Evolutionary conservation across 2,329 filamentous ascomycete species (phyloP).

Genomic region (Setomelanomma holmii): DNA sequence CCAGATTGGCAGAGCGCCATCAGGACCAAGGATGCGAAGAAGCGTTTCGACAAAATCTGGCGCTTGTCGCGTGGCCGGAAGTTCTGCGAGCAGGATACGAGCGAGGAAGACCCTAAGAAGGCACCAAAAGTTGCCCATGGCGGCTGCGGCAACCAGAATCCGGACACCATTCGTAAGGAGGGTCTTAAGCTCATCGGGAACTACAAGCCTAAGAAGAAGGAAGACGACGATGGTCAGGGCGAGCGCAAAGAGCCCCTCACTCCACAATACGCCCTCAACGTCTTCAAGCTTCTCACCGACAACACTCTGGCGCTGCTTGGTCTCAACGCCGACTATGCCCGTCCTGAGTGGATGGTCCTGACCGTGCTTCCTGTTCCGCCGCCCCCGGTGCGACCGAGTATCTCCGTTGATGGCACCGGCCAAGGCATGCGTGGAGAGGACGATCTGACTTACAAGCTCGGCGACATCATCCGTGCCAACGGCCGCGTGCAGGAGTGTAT

Average conservation of each 20-base stretch:
- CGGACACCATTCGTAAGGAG: conserved; percentile 79
- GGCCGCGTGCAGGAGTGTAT: conserved; percentile 91
- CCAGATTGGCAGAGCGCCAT: conserved; percentile 83
- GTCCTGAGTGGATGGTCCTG: conserved; percentile 98
- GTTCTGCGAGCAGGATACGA: conserved; percentile 79
- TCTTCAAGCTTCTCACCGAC: conserved; percentile 84
- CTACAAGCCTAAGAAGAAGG: conserved; percentile 76
- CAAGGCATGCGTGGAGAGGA: conserved; percentile 95
- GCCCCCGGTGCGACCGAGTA: conserved; percentile 93
- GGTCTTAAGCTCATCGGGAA: conserved; percentile 81
- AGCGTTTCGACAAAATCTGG: conserved; percentile 93
- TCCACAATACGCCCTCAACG: conserved; percentile 81
- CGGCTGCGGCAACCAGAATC: conserved; percentile 91
- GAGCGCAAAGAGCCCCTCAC: conserved; percentile 82
- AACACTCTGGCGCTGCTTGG: conserved; percentile 86
- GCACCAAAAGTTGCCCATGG: conserved; percentile 67
- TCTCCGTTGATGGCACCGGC: conserved; percentile 93
- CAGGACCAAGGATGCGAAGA: conserved; percentile 87
- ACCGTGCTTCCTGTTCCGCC: conserved; percentile 95
- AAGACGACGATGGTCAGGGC: conserved; percentile 70
- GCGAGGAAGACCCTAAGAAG: conserved; percentile 67
- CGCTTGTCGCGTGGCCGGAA: conserved; percentile 88
- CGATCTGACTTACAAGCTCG: conserved; percentile 98
- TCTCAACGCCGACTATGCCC: conserved; percentile 90
- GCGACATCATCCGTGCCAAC: conserved; percentile 97